Conservation (phyloP, 2,329 filamentous ascomycete species). For the Clathrospora elynae region DNA sequence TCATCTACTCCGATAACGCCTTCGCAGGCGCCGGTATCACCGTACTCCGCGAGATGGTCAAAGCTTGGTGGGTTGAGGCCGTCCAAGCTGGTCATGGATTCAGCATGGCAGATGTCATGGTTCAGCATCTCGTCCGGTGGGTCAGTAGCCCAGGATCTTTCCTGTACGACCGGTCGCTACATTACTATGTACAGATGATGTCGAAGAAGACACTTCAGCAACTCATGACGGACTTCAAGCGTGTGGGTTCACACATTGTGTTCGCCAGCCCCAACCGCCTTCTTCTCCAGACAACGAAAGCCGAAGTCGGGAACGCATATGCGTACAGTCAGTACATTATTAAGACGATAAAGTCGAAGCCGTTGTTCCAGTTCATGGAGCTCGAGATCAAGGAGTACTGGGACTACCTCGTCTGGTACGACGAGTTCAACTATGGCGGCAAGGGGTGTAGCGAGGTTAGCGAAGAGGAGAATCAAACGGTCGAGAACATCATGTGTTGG, state of each 20-base stretch:
- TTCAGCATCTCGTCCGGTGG: constrained; percentile 97
- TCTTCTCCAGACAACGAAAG: constrained; percentile 92
- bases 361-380: constrained; percentile 95
- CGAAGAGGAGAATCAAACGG: constrained; percentile 73
- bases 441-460: constrained; percentile 85
- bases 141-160: constrained; percentile 92
- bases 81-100: constrained; percentile 70
- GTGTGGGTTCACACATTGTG: constrained; percentile 93
- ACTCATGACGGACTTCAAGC: constrained; percentile 93
- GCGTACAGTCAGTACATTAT: constrained; percentile 97
- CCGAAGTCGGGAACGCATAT: constrained; percentile 93
- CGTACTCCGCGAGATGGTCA: constrained; percentile 97
- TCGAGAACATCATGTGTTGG: constrained; percentile 98
- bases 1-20: constrained; percentile 82
- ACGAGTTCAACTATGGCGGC: constrained; percentile 98
- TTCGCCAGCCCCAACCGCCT: constrained; percentile 90
- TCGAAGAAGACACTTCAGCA: constrained; percentile 96
- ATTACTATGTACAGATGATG: constrained; percentile 99
- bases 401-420: constrained; percentile 99
- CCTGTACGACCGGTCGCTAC: constrained; percentile 90
- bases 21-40: constrained; percentile 91
- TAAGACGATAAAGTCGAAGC: constrained; percentile 94
- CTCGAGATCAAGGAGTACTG: constrained; percentile 98
- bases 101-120: constrained; percentile 95
- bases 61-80: constrained; percentile 96